Evolutionary conservation across 208 protist genomes (phyloP).

Genomic region (Lotmaria passim): DNA sequence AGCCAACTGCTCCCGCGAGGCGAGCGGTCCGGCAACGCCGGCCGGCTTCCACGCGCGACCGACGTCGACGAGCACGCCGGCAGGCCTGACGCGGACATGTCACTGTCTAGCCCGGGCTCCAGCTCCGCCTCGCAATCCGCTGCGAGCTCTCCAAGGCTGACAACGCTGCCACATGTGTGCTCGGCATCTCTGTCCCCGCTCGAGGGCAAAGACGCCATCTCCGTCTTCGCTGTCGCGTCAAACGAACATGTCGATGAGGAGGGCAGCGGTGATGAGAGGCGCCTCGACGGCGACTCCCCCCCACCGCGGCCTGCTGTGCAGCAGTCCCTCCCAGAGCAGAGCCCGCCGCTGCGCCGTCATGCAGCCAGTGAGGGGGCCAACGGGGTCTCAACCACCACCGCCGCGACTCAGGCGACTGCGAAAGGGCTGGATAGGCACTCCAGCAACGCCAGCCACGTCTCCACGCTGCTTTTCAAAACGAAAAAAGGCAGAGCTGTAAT

Average conservation of each 20-base stretch:
- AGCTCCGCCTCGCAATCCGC: constrained; percentile 5
- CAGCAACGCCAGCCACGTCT: not conserved
- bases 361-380: constrained; percentile 14
- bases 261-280: not conserved
- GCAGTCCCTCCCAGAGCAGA: not conserved
- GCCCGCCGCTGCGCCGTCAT: not conserved
- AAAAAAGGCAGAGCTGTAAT: not conserved
- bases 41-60: constrained; percentile 3
- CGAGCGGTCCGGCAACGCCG: not conserved
- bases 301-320: constrained; percentile 6
- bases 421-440: too few relatives aligned
- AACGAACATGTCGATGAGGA: not conserved
- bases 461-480: constrained; percentile 21
- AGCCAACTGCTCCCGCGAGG: not conserved
- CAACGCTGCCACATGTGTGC: not conserved
- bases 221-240: not conserved
- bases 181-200: not conserved
- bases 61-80: not conserved
- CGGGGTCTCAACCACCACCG: not conserved
- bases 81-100: not conserved
- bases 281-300: constrained; percentile 7
- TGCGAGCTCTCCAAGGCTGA: not conserved
- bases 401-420: not conserved
- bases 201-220: not conserved
- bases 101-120: constrained; percentile 1